Conservation (phyloP, 106 monocot genomes). For the Acanthochlamys bracteata region DNA sequence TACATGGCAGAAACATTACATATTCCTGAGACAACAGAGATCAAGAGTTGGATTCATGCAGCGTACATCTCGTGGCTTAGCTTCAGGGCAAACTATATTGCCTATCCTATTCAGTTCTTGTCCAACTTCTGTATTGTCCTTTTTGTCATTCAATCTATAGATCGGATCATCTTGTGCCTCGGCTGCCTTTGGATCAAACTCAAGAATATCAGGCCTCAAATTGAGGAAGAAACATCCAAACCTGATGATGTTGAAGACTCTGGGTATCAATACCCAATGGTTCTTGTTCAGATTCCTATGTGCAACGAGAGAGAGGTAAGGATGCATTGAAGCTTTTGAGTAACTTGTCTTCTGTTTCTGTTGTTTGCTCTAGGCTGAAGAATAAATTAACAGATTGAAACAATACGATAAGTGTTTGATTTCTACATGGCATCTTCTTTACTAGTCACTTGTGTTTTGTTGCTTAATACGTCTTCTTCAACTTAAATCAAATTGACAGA, state of each 20-base stretch:
- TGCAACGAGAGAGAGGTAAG: constrained; percentile 58
- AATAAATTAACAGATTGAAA: no score
- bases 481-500: no score
- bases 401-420: no score
- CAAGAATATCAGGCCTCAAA: constrained; percentile 36
- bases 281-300: constrained; percentile 72
- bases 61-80: constrained; percentile 46
- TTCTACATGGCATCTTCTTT: no score
- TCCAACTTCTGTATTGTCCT: constrained; percentile 46
- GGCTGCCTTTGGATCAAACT: constrained; percentile 69
- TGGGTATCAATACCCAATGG: constrained; percentile 43
- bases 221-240: constrained; percentile 15
- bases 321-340: not conserved
- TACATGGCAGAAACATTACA: not conserved
- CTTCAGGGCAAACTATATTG: constrained; percentile 37
- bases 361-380: no score
- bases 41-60: constrained; percentile 30
- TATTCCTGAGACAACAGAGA: constrained; percentile 28
- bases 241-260: not conserved
- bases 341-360: no score
- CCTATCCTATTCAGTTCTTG: constrained; percentile 27
- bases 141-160: constrained; percentile 48
- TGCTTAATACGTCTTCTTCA: no score
- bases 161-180: constrained; percentile 39
- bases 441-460: no score